Conservation (phyloP, 108 stramenopile species). For the Asterionellopsis glacialis region DNA sequence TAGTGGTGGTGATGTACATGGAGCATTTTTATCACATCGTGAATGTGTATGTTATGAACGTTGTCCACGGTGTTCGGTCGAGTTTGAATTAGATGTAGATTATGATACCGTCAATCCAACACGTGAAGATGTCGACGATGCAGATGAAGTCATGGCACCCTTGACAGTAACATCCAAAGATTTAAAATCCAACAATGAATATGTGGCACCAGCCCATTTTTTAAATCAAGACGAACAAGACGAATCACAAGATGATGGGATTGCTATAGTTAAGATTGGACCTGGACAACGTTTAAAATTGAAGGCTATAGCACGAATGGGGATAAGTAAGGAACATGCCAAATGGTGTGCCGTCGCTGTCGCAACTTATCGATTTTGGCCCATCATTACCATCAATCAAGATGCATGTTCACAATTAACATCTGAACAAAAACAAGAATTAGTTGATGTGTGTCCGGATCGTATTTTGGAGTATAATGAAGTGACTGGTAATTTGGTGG, state of each 20-base stretch:
- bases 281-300: constrained; percentile 91
- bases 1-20: constrained; percentile 63
- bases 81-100: constrained; percentile 81
- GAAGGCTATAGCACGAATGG: constrained; percentile 91
- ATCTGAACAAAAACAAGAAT: constrained; percentile 83
- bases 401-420: constrained; percentile 82
- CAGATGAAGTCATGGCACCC: constrained; percentile 58
- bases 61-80: constrained; percentile 82
- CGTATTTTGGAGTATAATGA: constrained; percentile 77
- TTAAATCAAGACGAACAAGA: constrained; percentile 77
- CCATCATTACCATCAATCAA: constrained; percentile 86
- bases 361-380: constrained; percentile 92
- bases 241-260: constrained; percentile 82
- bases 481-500: constrained; percentile 56
- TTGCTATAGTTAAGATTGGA: constrained; percentile 92
- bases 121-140: constrained; percentile 19
- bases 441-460: constrained; percentile 87
- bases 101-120: constrained; percentile 57
- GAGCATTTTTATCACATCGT: constrained; percentile 65
- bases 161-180: constrained; percentile 76
- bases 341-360: constrained; percentile 98
- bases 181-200: constrained; percentile 61
- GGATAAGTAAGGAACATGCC: constrained; percentile 96
- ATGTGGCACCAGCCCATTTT: constrained; percentile 79
- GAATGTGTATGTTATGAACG: constrained; percentile 85